These are phyloP conservation scores for Scheffersomyces illinoinensis DNA, from an alignment of 1,139 yeast genomes.

Conservation along the genomic window DNA sequence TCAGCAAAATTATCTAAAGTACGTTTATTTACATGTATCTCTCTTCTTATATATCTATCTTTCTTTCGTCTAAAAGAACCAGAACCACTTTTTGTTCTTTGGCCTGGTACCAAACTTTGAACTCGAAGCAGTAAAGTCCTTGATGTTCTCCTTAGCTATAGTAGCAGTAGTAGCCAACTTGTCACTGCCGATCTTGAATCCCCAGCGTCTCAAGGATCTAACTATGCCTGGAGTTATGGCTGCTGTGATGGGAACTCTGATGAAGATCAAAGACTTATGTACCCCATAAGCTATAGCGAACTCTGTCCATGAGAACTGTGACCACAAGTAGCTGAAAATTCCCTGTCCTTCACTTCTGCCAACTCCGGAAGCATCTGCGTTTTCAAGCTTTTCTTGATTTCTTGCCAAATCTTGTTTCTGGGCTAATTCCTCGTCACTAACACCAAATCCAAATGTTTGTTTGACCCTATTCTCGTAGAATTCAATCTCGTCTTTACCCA, in stretches of 20 bases:
- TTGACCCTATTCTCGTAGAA: conserved; percentile 64
- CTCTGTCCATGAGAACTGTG: conserved; percentile 59
- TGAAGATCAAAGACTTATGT: conserved; percentile 80
- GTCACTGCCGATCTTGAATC: conserved; percentile 71
- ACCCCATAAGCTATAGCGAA: conserved; percentile 89
- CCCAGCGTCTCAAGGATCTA: conserved; percentile 65
- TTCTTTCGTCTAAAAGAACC: conserved; percentile 45
- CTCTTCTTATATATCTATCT: not conserved
- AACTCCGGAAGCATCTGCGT: conserved; percentile 13
- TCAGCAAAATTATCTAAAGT: not conserved
- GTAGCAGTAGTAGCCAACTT: conserved; percentile 37
- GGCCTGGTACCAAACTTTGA: conserved; percentile 57
- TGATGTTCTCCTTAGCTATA: conserved; percentile 36
- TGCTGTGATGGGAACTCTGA: conserved; percentile 87
- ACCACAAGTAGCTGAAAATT: conserved; percentile 28
- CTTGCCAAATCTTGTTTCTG: conserved; percentile 33
- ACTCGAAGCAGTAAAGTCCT: conserved; percentile 39
- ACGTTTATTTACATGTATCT: not conserved
- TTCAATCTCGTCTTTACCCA: conserved; percentile 80
- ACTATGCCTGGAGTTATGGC: conserved; percentile 89
- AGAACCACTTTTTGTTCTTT: conserved; percentile 57
- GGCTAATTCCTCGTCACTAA: conserved; percentile 39
- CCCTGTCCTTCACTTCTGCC: conserved; percentile 5
- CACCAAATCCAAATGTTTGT: conserved; percentile 58
- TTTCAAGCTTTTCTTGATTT: conserved; percentile 24